Percentiles rank a stretch among this genome's conserved stretches.
Conservation (phyloP, 768 basidiomycete species). For the Phlegmacium glaucopus region DNA sequence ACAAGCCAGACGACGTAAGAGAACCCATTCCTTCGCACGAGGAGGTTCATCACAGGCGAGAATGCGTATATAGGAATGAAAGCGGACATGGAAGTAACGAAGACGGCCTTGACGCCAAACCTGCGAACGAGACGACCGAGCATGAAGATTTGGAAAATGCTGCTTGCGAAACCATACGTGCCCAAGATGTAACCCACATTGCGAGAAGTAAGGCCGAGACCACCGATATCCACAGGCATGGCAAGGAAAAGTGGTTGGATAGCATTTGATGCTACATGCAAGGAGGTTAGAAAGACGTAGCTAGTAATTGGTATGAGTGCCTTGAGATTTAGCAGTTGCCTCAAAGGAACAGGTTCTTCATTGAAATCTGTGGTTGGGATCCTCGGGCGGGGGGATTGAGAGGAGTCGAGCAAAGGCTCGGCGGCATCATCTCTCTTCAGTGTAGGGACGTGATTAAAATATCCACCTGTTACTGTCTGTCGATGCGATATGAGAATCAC, state of each 20-base stretch:
- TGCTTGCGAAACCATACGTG: constrained; percentile 48
- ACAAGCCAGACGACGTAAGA: constrained; percentile 25
- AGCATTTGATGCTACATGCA: constrained; percentile 28
- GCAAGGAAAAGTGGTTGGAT: constrained; percentile 53
- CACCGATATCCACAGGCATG: constrained; percentile 53
- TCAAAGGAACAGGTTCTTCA: constrained; percentile 39
- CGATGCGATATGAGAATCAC: not conserved
- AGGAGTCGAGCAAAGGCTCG: constrained; percentile 7
- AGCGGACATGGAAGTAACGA: constrained; percentile 36
- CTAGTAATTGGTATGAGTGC: constrained; percentile 54
- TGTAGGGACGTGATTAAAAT: not conserved
- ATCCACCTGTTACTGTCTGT: not conserved
- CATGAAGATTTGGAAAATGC: constrained; percentile 49
- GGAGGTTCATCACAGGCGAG: constrained; percentile 47
- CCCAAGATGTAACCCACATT: constrained; percentile 55
- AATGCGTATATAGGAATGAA: constrained; percentile 42
- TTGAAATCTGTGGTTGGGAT: not conserved
- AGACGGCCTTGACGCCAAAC: constrained; percentile 54
- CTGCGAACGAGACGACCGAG: constrained; percentile 50
- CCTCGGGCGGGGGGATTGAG: not conserved
- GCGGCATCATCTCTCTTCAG: not conserved
- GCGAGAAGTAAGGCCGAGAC: constrained; percentile 52
- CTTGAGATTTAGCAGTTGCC: constrained; percentile 38
- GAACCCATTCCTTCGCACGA: constrained; percentile 31
- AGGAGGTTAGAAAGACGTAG: constrained; percentile 50